Percentiles rank a stretch among this genome's conserved stretches.
Conservation (phyloP, 352 stramenopile genomes). For the Pythium sukuiense region DNA sequence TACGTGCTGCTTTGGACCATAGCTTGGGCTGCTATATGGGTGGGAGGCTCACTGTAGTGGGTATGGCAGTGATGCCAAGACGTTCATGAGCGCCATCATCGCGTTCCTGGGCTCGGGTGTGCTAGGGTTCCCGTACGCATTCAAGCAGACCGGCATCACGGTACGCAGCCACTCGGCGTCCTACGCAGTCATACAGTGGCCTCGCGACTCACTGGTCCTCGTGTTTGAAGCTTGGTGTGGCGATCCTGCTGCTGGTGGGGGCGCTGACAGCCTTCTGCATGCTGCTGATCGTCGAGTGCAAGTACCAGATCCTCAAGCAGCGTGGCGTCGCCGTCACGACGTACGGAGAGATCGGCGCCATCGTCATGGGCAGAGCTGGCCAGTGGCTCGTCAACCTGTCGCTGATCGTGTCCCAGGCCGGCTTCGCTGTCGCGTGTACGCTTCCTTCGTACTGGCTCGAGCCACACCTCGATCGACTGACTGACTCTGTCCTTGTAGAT, state of each 20-base stretch:
- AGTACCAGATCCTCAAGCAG: conserved; percentile 30
- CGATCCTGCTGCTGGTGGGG: conserved; percentile 22
- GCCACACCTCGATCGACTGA: too few species aligned
- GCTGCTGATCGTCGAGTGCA: conserved; percentile 36
- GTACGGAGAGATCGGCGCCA: conserved; percentile 63
- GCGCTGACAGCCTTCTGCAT: conserved; percentile 35
- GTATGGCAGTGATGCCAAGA: conserved; percentile 28
- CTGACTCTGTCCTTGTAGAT: too few species aligned
- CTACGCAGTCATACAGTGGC: too few species aligned
- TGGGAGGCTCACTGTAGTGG: too few species aligned
- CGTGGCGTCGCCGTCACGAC: conserved; percentile 17
- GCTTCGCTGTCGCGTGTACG: conserved; percentile 66
- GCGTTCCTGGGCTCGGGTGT: conserved; percentile 78
- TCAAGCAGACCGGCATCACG: conserved; percentile 66
- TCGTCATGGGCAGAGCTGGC: conserved; percentile 49
- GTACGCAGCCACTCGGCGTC: too few species aligned
- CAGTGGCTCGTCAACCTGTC: conserved; percentile 62
- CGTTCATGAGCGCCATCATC: conserved; percentile 48
- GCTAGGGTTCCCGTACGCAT: conserved; percentile 74
- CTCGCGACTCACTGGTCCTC: too few species aligned
- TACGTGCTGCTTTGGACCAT: too few species aligned
- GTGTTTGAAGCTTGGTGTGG: conserved; percentile 30
- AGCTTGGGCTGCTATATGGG: too few species aligned
- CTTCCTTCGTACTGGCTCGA: too few species aligned
- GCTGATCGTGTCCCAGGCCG: conserved; percentile 59